Conservation (phyloP, 2,329 filamentous ascomycete species). For the Bimuria novae-zelandiae region DNA sequence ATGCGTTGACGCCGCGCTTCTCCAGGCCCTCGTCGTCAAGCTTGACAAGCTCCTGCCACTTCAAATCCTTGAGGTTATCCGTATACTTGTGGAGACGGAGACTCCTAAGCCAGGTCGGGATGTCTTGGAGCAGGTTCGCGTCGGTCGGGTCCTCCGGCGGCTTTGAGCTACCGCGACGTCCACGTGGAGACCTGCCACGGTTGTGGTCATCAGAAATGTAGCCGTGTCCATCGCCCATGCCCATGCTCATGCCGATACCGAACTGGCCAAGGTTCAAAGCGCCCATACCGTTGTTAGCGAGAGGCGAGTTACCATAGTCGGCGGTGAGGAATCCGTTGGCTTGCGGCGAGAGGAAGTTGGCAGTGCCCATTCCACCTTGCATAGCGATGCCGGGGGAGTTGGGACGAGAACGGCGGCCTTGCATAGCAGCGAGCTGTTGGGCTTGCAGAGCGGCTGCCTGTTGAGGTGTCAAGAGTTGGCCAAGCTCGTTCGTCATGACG, state of each 20-base stretch:
- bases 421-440: constrained; percentile 82
- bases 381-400: constrained; percentile 86
- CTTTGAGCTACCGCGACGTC: constrained; percentile 92
- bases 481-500: constrained; percentile 93
- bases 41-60: constrained; percentile 91
- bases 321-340: constrained; percentile 93
- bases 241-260: constrained; percentile 52
- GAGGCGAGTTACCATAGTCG: constrained; percentile 75
- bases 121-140: constrained; percentile 85
- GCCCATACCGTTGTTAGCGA: constrained; percentile 72
- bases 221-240: constrained; percentile 57
- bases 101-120: constrained; percentile 93
- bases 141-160: constrained; percentile 98
- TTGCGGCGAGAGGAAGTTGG: constrained; percentile 84
- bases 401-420: constrained; percentile 82
- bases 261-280: constrained; percentile 74
- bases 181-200: constrained; percentile 88
- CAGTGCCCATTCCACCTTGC: constrained; percentile 65
- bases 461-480: constrained; percentile 74
- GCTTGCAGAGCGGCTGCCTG: constrained; percentile 60
- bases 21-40: constrained; percentile 93
- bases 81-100: constrained; percentile 98
- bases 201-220: constrained; percentile 91
- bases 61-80: constrained; percentile 95
- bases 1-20: constrained; percentile 89